Evolutionary conservation across 352 stramenopile genomes (phyloP).

Genomic region (Blastocystis sp.): DNA sequence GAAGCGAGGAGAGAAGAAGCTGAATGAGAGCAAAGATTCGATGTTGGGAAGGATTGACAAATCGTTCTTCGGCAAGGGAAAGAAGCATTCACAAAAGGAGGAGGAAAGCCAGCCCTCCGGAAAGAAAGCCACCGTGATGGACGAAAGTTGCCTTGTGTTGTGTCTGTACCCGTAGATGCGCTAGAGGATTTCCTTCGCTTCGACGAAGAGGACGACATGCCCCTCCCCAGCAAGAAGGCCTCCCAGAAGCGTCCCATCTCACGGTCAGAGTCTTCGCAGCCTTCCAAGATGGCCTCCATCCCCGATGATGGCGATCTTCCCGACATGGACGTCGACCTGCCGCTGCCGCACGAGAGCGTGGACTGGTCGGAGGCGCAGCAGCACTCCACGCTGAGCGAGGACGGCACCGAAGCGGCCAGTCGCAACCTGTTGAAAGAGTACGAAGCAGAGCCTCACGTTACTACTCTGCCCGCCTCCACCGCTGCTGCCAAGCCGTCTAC

Average conservation of each 20-base stretch:
- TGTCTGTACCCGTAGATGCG: neutral
- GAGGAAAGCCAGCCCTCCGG: neutral
- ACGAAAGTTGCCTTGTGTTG: neutral
- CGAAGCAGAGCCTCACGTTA: neutral
- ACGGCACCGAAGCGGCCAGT: neutral
- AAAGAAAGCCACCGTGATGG: constrained; percentile 29
- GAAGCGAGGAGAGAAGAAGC: constrained; percentile 34
- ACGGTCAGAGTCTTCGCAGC: neutral
- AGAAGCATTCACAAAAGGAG: neutral
- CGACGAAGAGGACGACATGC: constrained; percentile 8
- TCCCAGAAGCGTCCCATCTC: neutral
- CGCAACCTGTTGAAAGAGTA: constrained; percentile 58
- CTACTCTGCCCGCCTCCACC: neutral
- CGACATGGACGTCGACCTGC: neutral
- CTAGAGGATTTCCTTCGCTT: constrained; percentile 60
- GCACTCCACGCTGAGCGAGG: neutral
- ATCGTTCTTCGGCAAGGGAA: constrained; percentile 39
- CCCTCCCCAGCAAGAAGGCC: neutral
- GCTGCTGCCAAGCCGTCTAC: no score
- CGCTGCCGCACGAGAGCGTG: neutral
- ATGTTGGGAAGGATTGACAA: constrained; percentile 37
- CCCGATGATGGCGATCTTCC: constrained; percentile 13
- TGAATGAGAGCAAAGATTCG: constrained; percentile 29
- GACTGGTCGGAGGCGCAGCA: neutral
- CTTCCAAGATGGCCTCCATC: neutral